phyloP scores from a whole-genome alignment of 2,329 filamentous ascomycete genomes.

The Ophiognomonia clavigignenti-juglandacearum region DNA sequence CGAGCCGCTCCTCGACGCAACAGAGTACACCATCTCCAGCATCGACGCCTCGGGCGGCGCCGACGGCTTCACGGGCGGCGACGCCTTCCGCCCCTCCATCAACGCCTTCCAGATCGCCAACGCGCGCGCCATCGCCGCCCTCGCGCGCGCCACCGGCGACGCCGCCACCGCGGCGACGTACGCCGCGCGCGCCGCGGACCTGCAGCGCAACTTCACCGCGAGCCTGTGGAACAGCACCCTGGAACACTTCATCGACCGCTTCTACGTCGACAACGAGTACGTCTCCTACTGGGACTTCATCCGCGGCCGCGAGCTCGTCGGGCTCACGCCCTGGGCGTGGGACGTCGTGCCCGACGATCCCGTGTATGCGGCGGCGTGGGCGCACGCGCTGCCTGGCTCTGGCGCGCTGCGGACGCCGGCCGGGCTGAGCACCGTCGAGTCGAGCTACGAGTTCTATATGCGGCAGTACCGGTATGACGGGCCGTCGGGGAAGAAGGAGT shows the following conservation, averaged over 20 bases:
- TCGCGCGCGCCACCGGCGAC: slow-evolving; percentile 28
- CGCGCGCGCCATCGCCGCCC: slow-evolving; percentile 33
- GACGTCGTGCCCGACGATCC: slow-evolving; percentile 33
- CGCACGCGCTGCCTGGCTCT: slow-evolving; percentile 29
- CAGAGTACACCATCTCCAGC: slow-evolving; percentile 39
- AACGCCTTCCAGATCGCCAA: slow-evolving; percentile 40
- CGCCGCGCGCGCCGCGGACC: slow-evolving; percentile 25
- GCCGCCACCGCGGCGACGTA: slow-evolving; percentile 18
- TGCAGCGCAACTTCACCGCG: slow-evolving; percentile 32
- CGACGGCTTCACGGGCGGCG: slow-evolving; percentile 35
- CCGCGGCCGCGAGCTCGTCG: slow-evolving; percentile 37
- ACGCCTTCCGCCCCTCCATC: slow-evolving; percentile 37
- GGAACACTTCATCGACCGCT: slow-evolving; percentile 38
- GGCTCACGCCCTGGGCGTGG: slow-evolving; percentile 37
- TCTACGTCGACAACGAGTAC: slow-evolving; percentile 31
- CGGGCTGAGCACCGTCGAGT: slow-evolving; percentile 35
- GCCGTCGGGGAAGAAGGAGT: slow-evolving; percentile 26
- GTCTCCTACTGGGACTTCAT: slow-evolving; percentile 35
- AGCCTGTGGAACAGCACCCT: slow-evolving; percentile 38
- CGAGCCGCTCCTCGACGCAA: slow-evolving; percentile 37
- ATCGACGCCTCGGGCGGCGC: slow-evolving; percentile 34
- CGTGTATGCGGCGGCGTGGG: slow-evolving; percentile 31
- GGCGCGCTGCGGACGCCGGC: slow-evolving; percentile 23
- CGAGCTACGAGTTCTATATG: slow-evolving; percentile 40
- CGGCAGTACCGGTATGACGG: slow-evolving; percentile 35